Evolutionary conservation across 768 basidiomycete genomes (phyloP).

Genomic region (Omphalotus guepiniiformis): DNA sequence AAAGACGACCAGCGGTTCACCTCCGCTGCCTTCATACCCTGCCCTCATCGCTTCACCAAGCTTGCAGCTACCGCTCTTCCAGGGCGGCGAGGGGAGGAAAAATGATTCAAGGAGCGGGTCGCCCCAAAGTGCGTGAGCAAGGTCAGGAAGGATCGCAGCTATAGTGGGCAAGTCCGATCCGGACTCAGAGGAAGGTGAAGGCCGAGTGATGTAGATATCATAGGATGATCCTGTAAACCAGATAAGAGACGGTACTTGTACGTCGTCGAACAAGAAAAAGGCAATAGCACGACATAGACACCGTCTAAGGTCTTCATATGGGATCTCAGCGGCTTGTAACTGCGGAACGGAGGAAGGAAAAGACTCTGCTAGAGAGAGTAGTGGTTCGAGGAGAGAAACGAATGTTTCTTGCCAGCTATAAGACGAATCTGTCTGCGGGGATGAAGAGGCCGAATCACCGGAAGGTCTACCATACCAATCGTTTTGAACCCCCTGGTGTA

Average conservation of each 20-base stretch:
- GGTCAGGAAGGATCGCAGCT: slow-evolving; percentile 43
- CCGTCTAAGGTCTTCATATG: slow-evolving; percentile 40
- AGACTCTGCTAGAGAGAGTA: slow-evolving; percentile 42
- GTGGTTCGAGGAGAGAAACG: slow-evolving; percentile 50
- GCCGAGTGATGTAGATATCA: slow-evolving; percentile 49
- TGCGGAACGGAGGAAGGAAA: slow-evolving; percentile 15
- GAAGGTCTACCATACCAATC: slow-evolving; percentile 71
- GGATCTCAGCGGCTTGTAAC: slow-evolving; percentile 23
- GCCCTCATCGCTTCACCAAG: slow-evolving; percentile 51
- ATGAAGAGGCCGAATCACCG: no score
- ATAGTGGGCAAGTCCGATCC: slow-evolving; percentile 26
- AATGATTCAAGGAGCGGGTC: slow-evolving; percentile 71
- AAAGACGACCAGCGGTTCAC: slow-evolving; percentile 48
- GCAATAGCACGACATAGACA: slow-evolving; percentile 67
- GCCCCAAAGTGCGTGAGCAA: slow-evolving; percentile 64
- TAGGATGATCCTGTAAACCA: slow-evolving; percentile 60
- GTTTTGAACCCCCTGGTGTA: slow-evolving; percentile 67
- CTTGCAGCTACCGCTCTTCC: slow-evolving; percentile 20
- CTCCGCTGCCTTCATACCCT: slow-evolving; percentile 53
- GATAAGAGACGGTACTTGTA: slow-evolving; percentile 63
- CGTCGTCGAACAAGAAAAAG: slow-evolving; percentile 73
- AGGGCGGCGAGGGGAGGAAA: slow-evolving; percentile 38
- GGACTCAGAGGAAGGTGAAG: slow-evolving; percentile 10
- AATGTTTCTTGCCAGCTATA: slow-evolving; percentile 81
- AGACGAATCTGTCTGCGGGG: slow-evolving; percentile 31